Evolutionary conservation across 2,329 filamentous ascomycete genomes (phyloP).

Genomic region (Paraphoma sp.): DNA sequence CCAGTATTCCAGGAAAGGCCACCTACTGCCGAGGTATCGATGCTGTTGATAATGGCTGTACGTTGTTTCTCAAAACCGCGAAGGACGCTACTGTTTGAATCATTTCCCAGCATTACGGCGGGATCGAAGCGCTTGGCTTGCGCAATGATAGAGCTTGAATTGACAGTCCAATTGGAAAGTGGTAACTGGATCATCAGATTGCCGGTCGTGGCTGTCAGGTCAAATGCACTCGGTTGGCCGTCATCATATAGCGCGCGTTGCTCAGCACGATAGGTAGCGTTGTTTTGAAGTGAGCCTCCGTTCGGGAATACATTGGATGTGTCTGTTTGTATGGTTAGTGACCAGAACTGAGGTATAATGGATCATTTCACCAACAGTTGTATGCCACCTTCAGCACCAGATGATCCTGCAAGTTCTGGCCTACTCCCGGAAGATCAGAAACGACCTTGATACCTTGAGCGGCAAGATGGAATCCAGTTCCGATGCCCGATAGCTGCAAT

Average conservation of each 20-base stretch:
- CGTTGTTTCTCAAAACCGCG: constrained; percentile 37
- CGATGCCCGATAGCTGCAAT: constrained; percentile 68
- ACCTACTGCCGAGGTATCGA: constrained; percentile 24
- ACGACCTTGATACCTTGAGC: constrained; percentile 18
- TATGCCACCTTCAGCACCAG: constrained; percentile 24
- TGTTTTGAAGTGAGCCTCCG: constrained; percentile 21
- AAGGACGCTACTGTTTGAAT: constrained; percentile 23
- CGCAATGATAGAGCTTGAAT: constrained; percentile 15
- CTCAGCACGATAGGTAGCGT: constrained; percentile 35
- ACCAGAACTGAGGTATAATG: not conserved
- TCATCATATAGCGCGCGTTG: constrained; percentile 35
- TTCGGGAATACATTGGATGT: constrained; percentile 23
- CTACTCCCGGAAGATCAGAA: constrained; percentile 33
- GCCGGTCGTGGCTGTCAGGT: constrained; percentile 26
- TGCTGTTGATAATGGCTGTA: constrained; percentile 20
- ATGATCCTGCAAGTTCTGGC: constrained; percentile 38
- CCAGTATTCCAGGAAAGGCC: constrained; percentile 34
- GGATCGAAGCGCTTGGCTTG: constrained; percentile 10
- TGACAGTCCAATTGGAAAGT: constrained; percentile 15
- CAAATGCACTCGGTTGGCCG: constrained; percentile 33
- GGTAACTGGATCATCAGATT: constrained; percentile 23
- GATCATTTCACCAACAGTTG: constrained; percentile 18
- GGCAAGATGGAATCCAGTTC: constrained; percentile 31
- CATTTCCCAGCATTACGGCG: constrained; percentile 5
- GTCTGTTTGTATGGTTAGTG: not conserved